These are phyloP conservation scores for Penicillium decumbens DNA, from an alignment of 2,329 filamentous ascomycete species.

Conservation along the genomic window DNA sequence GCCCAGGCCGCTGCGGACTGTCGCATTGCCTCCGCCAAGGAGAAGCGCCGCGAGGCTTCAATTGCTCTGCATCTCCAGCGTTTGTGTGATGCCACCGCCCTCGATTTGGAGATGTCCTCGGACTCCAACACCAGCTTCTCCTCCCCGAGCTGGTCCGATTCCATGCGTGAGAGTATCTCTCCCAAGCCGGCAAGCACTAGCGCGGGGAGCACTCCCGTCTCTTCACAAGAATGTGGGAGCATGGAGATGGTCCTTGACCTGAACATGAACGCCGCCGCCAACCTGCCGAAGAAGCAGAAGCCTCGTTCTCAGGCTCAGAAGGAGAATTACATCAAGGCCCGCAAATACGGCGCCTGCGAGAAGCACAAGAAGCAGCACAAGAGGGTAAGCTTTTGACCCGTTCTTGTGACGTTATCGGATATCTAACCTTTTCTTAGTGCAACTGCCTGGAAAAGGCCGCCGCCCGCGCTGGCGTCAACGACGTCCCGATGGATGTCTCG, in stretches of 20 bases:
- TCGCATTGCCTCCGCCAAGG: constrained; percentile 34
- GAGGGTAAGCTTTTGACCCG: constrained; percentile 27
- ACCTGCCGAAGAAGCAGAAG: constrained; percentile 41
- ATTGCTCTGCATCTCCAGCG: constrained; percentile 42
- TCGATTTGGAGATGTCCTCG: constrained; percentile 26
- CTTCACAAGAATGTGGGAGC: constrained; percentile 21
- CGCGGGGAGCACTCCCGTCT: constrained; percentile 18
- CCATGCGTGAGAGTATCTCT: constrained; percentile 26
- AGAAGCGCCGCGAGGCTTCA: constrained; percentile 41
- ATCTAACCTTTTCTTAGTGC: constrained; percentile 19
- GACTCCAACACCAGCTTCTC: constrained; percentile 31
- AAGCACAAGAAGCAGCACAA: constrained; percentile 45
- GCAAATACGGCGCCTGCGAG: constrained; percentile 42
- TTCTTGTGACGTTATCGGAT: neutral
- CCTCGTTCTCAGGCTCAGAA: constrained; percentile 41
- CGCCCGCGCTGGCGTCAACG: constrained; percentile 15
- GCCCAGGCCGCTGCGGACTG: constrained; percentile 37
- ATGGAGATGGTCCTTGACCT: constrained; percentile 41
- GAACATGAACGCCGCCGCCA: constrained; percentile 43
- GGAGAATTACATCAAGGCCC: constrained; percentile 43
- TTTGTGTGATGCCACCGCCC: constrained; percentile 29
- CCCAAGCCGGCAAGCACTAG: constrained; percentile 22
- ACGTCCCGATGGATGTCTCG: constrained; percentile 13
- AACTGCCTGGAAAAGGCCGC: constrained; percentile 39
- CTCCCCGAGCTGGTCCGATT: constrained; percentile 32